Evolutionary conservation across 2,329 filamentous ascomycete genomes (phyloP).

Genomic region (Trichophaea hybrida): DNA sequence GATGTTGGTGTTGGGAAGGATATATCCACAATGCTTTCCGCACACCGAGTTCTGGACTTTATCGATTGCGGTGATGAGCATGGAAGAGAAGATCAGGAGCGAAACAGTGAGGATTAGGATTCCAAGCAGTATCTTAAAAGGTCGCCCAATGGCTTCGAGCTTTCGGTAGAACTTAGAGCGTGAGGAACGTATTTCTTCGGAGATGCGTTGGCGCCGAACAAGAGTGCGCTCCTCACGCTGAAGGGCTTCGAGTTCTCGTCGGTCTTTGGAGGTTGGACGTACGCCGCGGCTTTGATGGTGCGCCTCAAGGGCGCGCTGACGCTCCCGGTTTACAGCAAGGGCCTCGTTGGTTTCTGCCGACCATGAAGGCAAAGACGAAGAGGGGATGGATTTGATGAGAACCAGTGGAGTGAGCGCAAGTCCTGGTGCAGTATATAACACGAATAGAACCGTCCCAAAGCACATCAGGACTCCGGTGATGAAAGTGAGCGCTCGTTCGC

Average conservation of each 20-base stretch:
- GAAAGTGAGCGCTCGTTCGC: constrained; percentile 85
- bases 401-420: constrained; percentile 78
- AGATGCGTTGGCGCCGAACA: constrained; percentile 73
- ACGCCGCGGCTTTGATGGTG: constrained; percentile 63
- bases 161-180: constrained; percentile 34
- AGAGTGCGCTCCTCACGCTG: constrained; percentile 84
- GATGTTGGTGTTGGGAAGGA: constrained; percentile 73
- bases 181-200: constrained; percentile 59
- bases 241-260: constrained; percentile 73
- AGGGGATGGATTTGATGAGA: constrained; percentile 81
- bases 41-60: constrained; percentile 93
- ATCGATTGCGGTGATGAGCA: constrained; percentile 88
- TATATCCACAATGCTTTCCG: constrained; percentile 80
- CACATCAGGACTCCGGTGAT: constrained; percentile 76
- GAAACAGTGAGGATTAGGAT: constrained; percentile 61
- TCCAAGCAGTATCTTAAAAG: constrained; percentile 76
- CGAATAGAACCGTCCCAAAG: constrained; percentile 70
- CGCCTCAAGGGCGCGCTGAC: constrained; percentile 79
- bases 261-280: constrained; percentile 43
- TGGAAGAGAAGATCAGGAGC: constrained; percentile 69
- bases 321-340: constrained; percentile 75
- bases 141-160: constrained; percentile 65
- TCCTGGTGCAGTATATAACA: constrained; percentile 76
- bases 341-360: constrained; percentile 52
- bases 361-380: constrained; percentile 67